Percentiles rank a stretch among this genome's conserved stretches.
Evolutionary conservation across 2,329 filamentous ascomycete species (phyloP).

Genomic region (Phoma sp.): DNA sequence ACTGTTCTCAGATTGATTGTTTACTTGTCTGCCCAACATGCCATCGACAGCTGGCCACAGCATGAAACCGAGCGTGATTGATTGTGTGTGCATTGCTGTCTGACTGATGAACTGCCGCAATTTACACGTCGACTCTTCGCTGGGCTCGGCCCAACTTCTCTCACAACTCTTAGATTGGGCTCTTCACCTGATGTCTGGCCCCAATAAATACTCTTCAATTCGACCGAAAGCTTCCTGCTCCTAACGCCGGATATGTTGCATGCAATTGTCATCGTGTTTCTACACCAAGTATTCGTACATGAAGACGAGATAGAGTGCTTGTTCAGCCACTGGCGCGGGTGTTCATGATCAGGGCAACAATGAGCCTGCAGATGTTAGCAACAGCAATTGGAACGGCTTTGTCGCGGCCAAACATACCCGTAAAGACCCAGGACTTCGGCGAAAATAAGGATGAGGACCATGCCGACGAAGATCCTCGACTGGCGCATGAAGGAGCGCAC

Average conservation of each 20-base stretch:
- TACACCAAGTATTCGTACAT: slow-evolving; percentile 42
- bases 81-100: neutral
- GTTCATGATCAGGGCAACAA: slow-evolving; percentile 92
- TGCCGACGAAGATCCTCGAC: slow-evolving; percentile 94
- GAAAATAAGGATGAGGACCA: slow-evolving; percentile 98
- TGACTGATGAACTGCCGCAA: neutral
- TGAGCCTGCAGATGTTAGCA: slow-evolving; percentile 65
- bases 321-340: slow-evolving; percentile 72
- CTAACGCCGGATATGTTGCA: slow-evolving; percentile 16
- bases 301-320: neutral
- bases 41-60: neutral
- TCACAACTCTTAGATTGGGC: neutral
- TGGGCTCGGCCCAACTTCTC: neutral
- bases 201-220: neutral
- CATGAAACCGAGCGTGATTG: neutral
- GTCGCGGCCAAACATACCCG: slow-evolving; percentile 65
- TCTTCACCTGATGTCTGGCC: neutral
- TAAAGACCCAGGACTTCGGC: slow-evolving; percentile 97
- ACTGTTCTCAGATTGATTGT: no score
- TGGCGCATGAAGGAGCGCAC: slow-evolving; percentile 97
- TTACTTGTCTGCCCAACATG: neutral
- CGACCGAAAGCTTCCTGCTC: slow-evolving; percentile 2
- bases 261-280: slow-evolving; percentile 17
- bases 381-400: neutral
- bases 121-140: neutral